Base-by-base conservation (phyloP, 148 eudicot genomes). In the Simmondsia chinensis region DNA sequence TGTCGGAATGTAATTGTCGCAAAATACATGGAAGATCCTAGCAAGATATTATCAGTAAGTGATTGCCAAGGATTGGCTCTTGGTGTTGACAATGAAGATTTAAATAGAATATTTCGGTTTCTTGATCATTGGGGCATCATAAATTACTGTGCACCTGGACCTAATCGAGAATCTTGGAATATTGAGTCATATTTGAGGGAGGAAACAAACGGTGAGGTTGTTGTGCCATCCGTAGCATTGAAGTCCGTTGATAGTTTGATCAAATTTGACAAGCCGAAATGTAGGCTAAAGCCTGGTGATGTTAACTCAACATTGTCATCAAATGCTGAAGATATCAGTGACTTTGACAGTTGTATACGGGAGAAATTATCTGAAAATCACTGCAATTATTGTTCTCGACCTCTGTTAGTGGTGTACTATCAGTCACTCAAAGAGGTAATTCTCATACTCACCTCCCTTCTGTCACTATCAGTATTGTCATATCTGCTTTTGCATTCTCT, bases 61-160 rank as follows among this genome's bases (percentile, higher is more conserved):
- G 84, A 85, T 55, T 84, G 84, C 52, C 82, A 71, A 29, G 70
- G 63, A 6, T 41, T 76, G 54, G 67, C 64, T 42, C 59, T 70
- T 42, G 83, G 76, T 37, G 48, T 76, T 56, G 75, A 70, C 22
- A 29, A 20, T 42, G 95, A 81, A 29, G 97, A 89, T 54, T 39
- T 82, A 36, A 60, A 61, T 54, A 69, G 97, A 35, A 73, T 89
- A 30, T 64, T 79, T 51, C 77, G 95, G 50, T 89, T 89, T 69
- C 95, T 89, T 44, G 93, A 89, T 54, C 87, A 85, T 39, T 89
- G 97, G 97, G 97, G 97, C 17, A 76, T 89, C 50, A 75, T 85
- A 22, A 85, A 85, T 48, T 85, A 80, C 46, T 85, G 80, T 72
- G 85, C 82, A 19, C 57, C 72, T 16, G 55, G 57, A 40, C 61